These are phyloP conservation scores for Auriscalpium microsporum DNA, from an alignment of 768 basidiomycete genomes.

Conservation along the genomic window DNA sequence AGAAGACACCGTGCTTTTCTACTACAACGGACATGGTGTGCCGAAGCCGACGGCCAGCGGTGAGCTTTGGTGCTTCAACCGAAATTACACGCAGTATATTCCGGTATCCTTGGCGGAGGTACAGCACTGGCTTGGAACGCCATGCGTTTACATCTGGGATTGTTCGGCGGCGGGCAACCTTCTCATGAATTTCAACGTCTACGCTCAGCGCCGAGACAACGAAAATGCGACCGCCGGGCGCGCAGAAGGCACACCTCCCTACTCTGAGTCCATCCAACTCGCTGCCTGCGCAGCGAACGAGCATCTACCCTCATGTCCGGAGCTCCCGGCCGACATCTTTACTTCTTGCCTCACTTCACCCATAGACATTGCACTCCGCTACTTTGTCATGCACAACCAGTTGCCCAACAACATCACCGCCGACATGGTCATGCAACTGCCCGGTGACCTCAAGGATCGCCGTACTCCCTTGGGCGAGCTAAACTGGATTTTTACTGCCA, in stretches of 20 bases:
- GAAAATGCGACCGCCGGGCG: slow-evolving; percentile 51
- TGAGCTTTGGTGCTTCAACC: slow-evolving; percentile 98
- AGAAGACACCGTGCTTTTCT: slow-evolving; percentile 89
- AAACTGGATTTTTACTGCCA: slow-evolving; percentile 99
- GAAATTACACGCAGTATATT: slow-evolving; percentile 96
- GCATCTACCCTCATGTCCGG: slow-evolving; percentile 87
- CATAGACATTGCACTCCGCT: slow-evolving; percentile 94
- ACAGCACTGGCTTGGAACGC: slow-evolving; percentile 88
- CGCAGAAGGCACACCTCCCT: slow-evolving; percentile 56
- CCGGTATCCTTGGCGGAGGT: slow-evolving; percentile 92
- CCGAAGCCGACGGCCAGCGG: slow-evolving; percentile 93
- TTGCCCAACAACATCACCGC: slow-evolving; percentile 72
- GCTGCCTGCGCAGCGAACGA: slow-evolving; percentile 92
- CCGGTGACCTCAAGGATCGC: slow-evolving; percentile 94
- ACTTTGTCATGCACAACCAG: slow-evolving; percentile 85
- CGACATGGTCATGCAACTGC: slow-evolving; percentile 91
- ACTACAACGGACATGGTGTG: slow-evolving; percentile 98
- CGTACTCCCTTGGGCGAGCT: slow-evolving; percentile 94
- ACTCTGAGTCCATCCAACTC: slow-evolving; percentile 85
- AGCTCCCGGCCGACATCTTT: slow-evolving; percentile 95
- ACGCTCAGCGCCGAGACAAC: slow-evolving; percentile 67
- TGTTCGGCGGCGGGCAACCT: slow-evolving; percentile 97
- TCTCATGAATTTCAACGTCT: slow-evolving; percentile 77
- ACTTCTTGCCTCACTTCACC: slow-evolving; percentile 97
- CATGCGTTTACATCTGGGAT: slow-evolving; percentile 98